A percentile compares a stretch with the other conserved stretches of the same genome.
phyloP scores from a whole-genome alignment of 2,329 filamentous ascomycete species.

The Gliomastix tumulicola region DNA sequence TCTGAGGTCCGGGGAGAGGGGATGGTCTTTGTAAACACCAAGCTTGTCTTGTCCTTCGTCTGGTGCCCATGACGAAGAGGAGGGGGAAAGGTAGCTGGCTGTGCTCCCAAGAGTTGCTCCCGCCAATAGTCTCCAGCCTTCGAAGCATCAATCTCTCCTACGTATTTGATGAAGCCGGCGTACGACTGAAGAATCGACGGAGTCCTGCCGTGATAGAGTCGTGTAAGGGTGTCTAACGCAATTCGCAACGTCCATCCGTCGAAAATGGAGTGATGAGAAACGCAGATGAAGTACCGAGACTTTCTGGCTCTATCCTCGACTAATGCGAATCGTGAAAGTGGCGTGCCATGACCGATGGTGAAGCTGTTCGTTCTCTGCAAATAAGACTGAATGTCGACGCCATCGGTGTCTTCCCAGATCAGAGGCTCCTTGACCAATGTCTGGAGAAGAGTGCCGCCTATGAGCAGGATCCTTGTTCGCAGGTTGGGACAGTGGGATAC shows the following conservation, averaged over 20 bases:
- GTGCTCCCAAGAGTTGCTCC: conserved; percentile 3
- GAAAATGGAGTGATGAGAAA: conserved; percentile 78
- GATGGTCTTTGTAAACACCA: neutral
- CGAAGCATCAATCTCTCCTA: neutral
- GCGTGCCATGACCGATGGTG: too few relatives aligned
- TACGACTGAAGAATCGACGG: conserved; percentile 4
- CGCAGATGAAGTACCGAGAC: conserved; percentile 29
- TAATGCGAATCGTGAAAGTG: neutral
- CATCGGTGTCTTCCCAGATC: neutral
- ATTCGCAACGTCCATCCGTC: conserved; percentile 84
- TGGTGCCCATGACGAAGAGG: neutral
- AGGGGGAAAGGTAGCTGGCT: conserved; percentile 5
- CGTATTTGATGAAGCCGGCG: conserved; percentile 1
- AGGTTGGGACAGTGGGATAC: conserved; percentile 7
- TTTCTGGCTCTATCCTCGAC: too few relatives aligned
- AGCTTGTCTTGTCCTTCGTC: neutral
- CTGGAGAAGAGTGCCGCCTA: conserved; percentile 5
- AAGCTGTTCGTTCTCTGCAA: too few relatives aligned
- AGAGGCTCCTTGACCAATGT: conserved; percentile 4
- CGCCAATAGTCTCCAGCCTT: conserved; percentile 1
- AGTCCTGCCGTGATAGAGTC: conserved; percentile 1
- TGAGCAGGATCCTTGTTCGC: conserved; percentile 10
- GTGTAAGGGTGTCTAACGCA: conserved; percentile 42
- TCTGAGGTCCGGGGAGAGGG: neutral
- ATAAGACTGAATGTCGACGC: conserved; percentile 7